Base-by-base conservation (phyloP, 2,329 filamentous ascomycete genomes). In the Pyricularia sp. region DNA sequence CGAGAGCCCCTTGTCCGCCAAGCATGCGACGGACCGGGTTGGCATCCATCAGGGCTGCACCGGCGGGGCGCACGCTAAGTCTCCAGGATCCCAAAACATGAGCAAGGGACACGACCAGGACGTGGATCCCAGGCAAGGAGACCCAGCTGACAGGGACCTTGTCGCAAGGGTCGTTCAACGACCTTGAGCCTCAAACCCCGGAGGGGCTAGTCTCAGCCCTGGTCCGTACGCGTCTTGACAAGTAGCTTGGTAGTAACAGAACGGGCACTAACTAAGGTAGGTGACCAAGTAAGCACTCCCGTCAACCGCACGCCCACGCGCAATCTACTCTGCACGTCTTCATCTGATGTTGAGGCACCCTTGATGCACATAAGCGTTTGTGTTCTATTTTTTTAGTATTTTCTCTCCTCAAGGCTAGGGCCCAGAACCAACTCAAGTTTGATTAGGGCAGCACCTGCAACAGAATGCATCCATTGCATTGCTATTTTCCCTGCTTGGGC, bases 11-110 rank as follows among this genome's bases (percentile, higher is more conserved):
- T 61, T 31, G 55, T 59, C 12, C 61, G 72, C 73, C 73, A 73
- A 74, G 72, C 69, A 68, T 73, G 71, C 70, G 72, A 70, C 68
- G 58, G 72, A 72, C 70, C 72, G 73, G 71, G 73, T 71, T 71
- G 67, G 71, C 68, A 68, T 67, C 69, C 67, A 71, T 67, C 71
- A 66, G 69, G 58, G 58, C 58, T 61, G 58, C 58, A 59, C 58
- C 58, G 23, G 25, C 10, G n/a, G 25, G 58, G 58, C 58, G n/a
- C 33, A 70, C 67, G 69, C 72, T 72, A 69, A 68, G 76, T 77
- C 79, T 75, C 79, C 78, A 79, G 76, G 77, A 74, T 77, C 76
- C 75, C 78, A 78, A 81, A 81, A 81, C 80, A 71, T 72, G 72
- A 72, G 72, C 71, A 74, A 73, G 75, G 74, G 73, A 69, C 71